Conservation (phyloP, 2,329 filamentous ascomycete genomes). For the Diaporthe sp. region DNA sequence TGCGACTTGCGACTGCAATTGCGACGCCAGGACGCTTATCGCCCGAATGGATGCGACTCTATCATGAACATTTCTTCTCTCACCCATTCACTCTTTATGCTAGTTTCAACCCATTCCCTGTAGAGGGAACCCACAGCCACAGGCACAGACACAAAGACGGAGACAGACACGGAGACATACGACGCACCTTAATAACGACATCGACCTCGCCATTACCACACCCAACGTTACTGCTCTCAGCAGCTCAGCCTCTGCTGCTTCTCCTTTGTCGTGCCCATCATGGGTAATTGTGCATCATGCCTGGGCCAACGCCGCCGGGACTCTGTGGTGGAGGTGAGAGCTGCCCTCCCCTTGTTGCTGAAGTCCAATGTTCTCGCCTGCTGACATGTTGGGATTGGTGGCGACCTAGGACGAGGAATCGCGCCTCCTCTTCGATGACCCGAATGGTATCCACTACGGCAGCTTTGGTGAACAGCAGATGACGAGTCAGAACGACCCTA, state of each 20-base stretch:
- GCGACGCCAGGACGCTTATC: not conserved
- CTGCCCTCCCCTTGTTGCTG: not conserved
- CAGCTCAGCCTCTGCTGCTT: not conserved
- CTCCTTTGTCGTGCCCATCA: conserved; percentile 28
- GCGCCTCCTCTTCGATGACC: conserved; percentile 72
- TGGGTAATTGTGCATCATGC: conserved; percentile 41
- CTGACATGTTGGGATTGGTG: conserved; percentile 19
- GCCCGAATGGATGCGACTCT: conserved; percentile 8
- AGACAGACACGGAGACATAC: not conserved
- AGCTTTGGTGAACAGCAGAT: conserved; percentile 71
- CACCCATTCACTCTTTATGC: conserved; percentile 36
- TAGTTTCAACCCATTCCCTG: conserved; percentile 32
- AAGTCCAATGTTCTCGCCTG: not conserved
- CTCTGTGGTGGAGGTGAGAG: conserved; percentile 37
- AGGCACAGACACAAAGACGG: not conserved
- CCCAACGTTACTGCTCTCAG: not conserved
- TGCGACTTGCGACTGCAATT: not conserved
- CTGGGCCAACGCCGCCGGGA: conserved; percentile 40
- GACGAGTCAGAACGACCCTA: conserved; percentile 69
- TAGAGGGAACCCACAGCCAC: conserved; percentile 26
- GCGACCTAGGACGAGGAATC: conserved; percentile 68
- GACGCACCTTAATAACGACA: not conserved
- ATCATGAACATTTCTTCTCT: conserved; percentile 7
- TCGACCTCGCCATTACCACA: not conserved
- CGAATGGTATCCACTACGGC: conserved; percentile 71